Conservation (phyloP, 306 rosid species). For the Benincasa hispida region DNA sequence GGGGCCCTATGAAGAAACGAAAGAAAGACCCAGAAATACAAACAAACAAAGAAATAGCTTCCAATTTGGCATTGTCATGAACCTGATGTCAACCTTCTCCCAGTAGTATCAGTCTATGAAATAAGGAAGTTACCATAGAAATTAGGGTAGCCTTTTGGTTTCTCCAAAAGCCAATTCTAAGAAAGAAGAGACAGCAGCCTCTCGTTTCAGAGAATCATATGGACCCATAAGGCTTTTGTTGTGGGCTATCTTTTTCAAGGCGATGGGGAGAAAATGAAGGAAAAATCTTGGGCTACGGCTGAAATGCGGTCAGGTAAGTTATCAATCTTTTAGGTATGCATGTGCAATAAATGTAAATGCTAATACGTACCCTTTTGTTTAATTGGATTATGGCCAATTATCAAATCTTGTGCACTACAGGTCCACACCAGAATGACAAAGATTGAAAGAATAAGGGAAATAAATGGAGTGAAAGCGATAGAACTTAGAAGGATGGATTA, state of each 20-base stretch:
- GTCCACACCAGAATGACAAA: background rate
- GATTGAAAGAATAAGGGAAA: background rate
- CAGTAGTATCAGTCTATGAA: background rate
- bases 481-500: background rate
- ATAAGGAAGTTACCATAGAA: background rate
- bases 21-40: background rate
- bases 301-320: background rate
- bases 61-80: background rate
- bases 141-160: conserved; percentile 11
- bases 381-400: background rate
- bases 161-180: conserved; percentile 12
- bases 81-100: background rate
- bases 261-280: background rate
- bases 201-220: background rate
- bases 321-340: background rate
- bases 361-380: background rate
- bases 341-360: background rate
- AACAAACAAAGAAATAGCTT: background rate
- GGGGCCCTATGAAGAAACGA: conserved; percentile 1
- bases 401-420: background rate
- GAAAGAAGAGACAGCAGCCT: background rate
- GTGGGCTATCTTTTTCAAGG: background rate
- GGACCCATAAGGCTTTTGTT: background rate
- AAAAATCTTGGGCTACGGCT: background rate
- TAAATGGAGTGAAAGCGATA: no score